Percentiles rank a stretch among this genome's conserved stretches.
Evolutionary conservation across 2,329 filamentous ascomycete genomes (phyloP).

Genomic region (Rhinocladiella similis): DNA sequence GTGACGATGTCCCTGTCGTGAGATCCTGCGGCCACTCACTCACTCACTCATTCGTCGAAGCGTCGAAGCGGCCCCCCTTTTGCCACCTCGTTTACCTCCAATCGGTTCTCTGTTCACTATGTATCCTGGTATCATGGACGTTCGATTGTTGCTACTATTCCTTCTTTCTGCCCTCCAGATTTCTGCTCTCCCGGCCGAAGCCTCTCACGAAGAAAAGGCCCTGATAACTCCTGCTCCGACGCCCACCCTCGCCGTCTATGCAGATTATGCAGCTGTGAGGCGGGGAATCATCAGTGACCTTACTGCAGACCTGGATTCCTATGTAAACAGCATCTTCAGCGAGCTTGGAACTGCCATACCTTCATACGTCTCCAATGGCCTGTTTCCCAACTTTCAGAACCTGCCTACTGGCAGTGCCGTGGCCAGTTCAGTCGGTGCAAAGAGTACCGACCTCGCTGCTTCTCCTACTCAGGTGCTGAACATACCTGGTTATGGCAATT

Average conservation of each 20-base stretch:
- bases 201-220: conserved; percentile 15
- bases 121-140: not conserved
- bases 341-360: conserved; percentile 58
- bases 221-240: conserved; percentile 48
- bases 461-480: conserved; percentile 71
- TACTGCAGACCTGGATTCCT: conserved; percentile 38
- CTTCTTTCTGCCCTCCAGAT: conserved; percentile 4
- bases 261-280: conserved; percentile 43
- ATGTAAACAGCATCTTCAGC: conserved; percentile 41
- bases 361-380: conserved; percentile 61
- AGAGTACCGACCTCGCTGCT: conserved; percentile 59
- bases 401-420: conserved; percentile 65
- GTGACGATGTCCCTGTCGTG: too few species aligned
- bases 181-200: conserved; percentile 14
- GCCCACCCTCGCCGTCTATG: conserved; percentile 42
- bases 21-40: too few species aligned
- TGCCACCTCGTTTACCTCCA: not conserved
- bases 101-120: not conserved
- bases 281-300: conserved; percentile 55
- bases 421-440: conserved; percentile 61
- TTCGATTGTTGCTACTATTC: not conserved
- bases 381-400: conserved; percentile 67
- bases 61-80: too few species aligned
- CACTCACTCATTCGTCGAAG: too few species aligned
- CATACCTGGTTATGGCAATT: conserved; percentile 71